Evolutionary conservation across 2,329 filamentous ascomycete genomes (phyloP).

Genomic region (Pseudocercospora cruenta): DNA sequence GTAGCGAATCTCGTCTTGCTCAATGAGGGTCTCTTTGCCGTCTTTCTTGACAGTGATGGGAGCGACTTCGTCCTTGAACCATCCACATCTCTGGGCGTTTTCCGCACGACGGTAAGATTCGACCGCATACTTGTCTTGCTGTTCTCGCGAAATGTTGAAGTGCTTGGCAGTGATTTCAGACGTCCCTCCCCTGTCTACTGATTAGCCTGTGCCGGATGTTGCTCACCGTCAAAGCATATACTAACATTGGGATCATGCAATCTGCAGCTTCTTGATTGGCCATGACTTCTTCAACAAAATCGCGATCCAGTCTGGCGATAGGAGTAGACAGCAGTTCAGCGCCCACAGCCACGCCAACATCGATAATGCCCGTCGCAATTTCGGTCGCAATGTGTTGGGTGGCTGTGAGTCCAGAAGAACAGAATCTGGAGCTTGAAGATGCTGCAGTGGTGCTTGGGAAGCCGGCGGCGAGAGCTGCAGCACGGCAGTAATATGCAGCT

Average conservation of each 20-base stretch:
- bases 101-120: conserved; percentile 74
- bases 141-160: conserved; percentile 71
- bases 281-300: conserved; percentile 71
- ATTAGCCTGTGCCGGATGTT: background rate
- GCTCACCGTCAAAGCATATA: conserved; percentile 39
- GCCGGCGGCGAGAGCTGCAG: conserved; percentile 83
- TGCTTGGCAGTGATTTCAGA: conserved; percentile 81
- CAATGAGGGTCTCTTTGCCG: conserved; percentile 61
- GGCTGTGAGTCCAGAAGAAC: conserved; percentile 73
- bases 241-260: conserved; percentile 91
- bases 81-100: conserved; percentile 66
- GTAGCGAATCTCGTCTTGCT: conserved; percentile 64
- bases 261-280: conserved; percentile 74
- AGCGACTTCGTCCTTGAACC: conserved; percentile 77
- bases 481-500: conserved; percentile 84
- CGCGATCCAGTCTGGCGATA: conserved; percentile 79
- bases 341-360: conserved; percentile 76
- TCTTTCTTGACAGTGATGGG: conserved; percentile 64
- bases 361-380: conserved; percentile 73
- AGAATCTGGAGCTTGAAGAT: conserved; percentile 87
- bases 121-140: conserved; percentile 81
- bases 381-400: conserved; percentile 75
- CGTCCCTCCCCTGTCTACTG: conserved; percentile 49
- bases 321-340: conserved; percentile 96
- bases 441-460: conserved; percentile 85